Evolutionary conservation across 306 rosid species (phyloP), one percentile per base, ranked within the genome.

Genomic region (Biancaea sappan): DNA sequence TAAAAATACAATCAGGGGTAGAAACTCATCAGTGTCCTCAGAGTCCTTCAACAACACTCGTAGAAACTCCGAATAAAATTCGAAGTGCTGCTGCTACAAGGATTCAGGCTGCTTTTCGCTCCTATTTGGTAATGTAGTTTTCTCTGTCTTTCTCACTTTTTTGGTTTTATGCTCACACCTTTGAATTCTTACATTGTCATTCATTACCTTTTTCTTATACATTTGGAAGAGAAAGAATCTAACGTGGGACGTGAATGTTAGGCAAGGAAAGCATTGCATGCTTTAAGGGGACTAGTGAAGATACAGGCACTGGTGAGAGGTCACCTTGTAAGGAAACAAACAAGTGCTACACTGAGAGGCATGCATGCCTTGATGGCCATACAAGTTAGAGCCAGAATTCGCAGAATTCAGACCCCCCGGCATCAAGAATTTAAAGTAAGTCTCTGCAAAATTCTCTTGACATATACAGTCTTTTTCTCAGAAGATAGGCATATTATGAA

Each of bases 201-300:
- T n/a, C n/a, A n/a, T n/a, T 73, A 2, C 53, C 8, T 70, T n/a
- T 31, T 15, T 64, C 8, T 50, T 37, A 28, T 18, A 60, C 66
- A 28, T 69, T 32, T 25, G 62, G 69, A 46, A 41, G 16, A 35
- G 46, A 54, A 48, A 37, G 34, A 32, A 63, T 71, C 50, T 31
- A 66, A 72, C 56, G n/a, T 26, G 46, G 16, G 60, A 41, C 16
- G 16, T 61, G 63, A n/a, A 53, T 80, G 14, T 69, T 83, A 94
- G 98, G 98, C 98, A 54, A 94, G 83, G 85, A 91, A 81, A 73
- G 97, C 98, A 58, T 82, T 94, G 66, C 90, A 84, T 76, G 98
- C 98, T 73, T 84, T 92, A 71, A 94, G 61, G 82, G 96, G 93
- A 64, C 70, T 94, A 62, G 99, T 94, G 50, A 94, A 92, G 88